Conservation (phyloP, 2,329 filamentous ascomycete genomes). For the Amauroascus verrucosus region DNA sequence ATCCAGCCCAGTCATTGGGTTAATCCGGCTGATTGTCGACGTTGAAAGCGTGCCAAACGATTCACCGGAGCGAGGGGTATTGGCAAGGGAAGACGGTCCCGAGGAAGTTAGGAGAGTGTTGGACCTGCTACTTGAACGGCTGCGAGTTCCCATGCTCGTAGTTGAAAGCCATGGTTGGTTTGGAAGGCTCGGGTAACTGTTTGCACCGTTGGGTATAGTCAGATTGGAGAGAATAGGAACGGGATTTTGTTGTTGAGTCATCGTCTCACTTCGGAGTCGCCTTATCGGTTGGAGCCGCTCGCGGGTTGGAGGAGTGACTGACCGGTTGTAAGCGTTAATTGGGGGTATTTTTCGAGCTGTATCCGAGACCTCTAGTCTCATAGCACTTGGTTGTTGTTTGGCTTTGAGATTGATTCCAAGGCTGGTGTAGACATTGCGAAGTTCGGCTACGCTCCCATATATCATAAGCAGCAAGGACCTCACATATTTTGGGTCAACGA, state of each 20-base stretch:
- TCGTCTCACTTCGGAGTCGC: constrained; percentile 43
- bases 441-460: constrained; percentile 48
- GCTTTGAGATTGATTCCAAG: constrained; percentile 37
- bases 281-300: constrained; percentile 34
- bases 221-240: constrained; percentile 24
- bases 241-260: constrained; percentile 38
- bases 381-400: constrained; percentile 22
- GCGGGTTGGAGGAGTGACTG: constrained; percentile 38
- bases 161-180: constrained; percentile 18
- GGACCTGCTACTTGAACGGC: constrained; percentile 43
- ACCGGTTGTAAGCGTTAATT: constrained; percentile 24
- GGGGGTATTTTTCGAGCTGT: constrained; percentile 15
- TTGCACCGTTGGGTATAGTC: constrained; percentile 21
- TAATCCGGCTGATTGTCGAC: constrained; percentile 41
- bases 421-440: constrained; percentile 48
- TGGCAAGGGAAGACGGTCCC: constrained; percentile 40
- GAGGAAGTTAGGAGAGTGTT: constrained; percentile 44
- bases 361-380: constrained; percentile 22
- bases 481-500: constrained; percentile 47
- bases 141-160: constrained; percentile 30
- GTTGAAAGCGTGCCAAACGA: constrained; percentile 52
- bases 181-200: constrained; percentile 24
- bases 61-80: constrained; percentile 74
- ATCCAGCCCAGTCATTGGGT: constrained; percentile 50
- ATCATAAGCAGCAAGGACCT: constrained; percentile 50